These are phyloP conservation scores for Picea sitchensis DNA, from an alignment of 75 land plant species.

Conservation along the genomic window DNA sequence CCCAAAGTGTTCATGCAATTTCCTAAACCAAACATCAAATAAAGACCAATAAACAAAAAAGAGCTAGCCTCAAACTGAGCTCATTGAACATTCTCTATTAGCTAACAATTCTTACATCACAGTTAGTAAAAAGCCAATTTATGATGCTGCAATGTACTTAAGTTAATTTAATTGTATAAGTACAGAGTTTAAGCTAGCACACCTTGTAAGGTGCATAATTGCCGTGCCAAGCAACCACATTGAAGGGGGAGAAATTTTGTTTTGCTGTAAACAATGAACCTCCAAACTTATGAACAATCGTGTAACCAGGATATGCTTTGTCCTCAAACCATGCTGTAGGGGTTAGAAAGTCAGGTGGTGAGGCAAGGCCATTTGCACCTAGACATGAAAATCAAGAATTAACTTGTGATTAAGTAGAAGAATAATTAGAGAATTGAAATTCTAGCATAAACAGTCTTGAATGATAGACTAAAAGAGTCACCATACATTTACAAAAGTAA, in stretches of 20 bases:
- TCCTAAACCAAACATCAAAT: not conserved
- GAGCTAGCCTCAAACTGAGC: not conserved
- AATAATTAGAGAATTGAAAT: not conserved
- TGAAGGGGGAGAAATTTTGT: conserved; percentile 96
- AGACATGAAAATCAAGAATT: conserved; percentile 7
- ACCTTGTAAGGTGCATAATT: conserved; percentile 98
- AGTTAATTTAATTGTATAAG: not conserved
- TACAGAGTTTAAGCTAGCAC: not conserved
- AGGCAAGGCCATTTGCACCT: conserved; percentile 99
- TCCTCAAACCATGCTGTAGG: conserved; percentile 92
- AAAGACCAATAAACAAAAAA: not conserved
- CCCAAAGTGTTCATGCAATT: not conserved
- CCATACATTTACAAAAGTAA: not conserved
- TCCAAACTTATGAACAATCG: conserved; percentile 88
- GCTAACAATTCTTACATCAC: not conserved
- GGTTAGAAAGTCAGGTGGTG: conserved; percentile 73
- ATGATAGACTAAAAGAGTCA: not conserved
- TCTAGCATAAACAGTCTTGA: not conserved
- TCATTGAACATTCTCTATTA: too few relatives aligned
- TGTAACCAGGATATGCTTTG: conserved; percentile 44
- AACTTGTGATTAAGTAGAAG: not conserved
- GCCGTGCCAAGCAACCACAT: conserved; percentile 99
- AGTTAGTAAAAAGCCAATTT: not conserved
- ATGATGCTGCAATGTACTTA: not conserved
- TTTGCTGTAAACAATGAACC: conserved; percentile 83